Conservation (phyloP, 139 green algal genomes). For the Micractinium sp. region DNA sequence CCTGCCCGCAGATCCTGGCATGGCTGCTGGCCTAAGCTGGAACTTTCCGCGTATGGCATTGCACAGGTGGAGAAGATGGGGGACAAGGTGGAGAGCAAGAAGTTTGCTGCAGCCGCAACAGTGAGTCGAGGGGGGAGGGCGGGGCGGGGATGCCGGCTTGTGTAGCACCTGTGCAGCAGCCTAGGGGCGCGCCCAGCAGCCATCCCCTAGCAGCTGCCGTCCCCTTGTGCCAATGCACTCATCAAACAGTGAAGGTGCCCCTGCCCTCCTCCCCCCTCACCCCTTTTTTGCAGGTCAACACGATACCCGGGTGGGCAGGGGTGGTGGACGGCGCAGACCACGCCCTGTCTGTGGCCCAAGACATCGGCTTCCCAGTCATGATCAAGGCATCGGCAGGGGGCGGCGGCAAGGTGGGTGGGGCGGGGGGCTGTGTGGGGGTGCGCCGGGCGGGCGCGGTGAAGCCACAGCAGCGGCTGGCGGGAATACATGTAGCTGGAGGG, state of each 20-base stretch:
- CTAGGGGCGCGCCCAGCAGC: too few species aligned
- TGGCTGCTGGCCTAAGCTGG: too few species aligned
- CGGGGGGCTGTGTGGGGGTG: background rate
- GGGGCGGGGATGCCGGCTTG: background rate
- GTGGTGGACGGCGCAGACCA: conserved; percentile 40
- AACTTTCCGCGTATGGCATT: too few species aligned
- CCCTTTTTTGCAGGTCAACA: conserved; percentile 28
- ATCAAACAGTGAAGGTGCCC: too few species aligned
- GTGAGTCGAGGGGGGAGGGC: background rate
- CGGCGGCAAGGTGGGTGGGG: conserved; percentile 47
- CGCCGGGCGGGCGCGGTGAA: background rate
- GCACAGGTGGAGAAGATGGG: conserved; percentile 55
- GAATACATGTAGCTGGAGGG: background rate
- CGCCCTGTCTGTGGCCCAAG: conserved; percentile 28
- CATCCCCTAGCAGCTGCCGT: too few species aligned
- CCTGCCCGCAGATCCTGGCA: too few species aligned
- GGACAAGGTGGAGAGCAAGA: conserved; percentile 72
- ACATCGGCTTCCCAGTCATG: conserved; percentile 68
- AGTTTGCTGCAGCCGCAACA: conserved; percentile 31
- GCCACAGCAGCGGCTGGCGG: background rate
- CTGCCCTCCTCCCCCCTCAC: too few species aligned
- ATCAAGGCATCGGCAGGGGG: conserved; percentile 62
- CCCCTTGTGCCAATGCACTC: too few species aligned
- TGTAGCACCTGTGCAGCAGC: too few species aligned
- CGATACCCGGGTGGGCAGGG: conserved; percentile 51